Evolutionary conservation across 1,284 basidiomycete genomes (phyloP), one percentile per base, ranked within the genome.

Genomic region (Pyrrhoderma noxium): DNA sequence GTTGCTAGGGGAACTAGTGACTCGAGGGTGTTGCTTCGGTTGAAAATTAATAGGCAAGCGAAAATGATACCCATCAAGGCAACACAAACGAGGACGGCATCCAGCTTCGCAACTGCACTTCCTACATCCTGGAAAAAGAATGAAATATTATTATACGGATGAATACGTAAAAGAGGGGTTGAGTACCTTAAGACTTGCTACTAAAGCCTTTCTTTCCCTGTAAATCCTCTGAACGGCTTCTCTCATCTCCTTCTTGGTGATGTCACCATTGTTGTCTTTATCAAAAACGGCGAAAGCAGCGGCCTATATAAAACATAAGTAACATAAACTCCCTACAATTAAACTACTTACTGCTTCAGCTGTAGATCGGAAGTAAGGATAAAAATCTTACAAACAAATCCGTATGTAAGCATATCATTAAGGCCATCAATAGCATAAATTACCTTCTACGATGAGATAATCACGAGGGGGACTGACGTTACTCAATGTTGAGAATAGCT

Each of bases 141-240:
- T 21, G 39, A 23, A 35, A 56, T 22, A 40, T 21, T 13, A 50
- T 14, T 9, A 45, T 21, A 31, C 56, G 31, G n/a, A n/a, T n/a
- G n/a, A n/a, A n/a, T 1, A 38, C 27, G 1, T 8, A 8, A 42
- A 25, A 19, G 36, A 22, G 50, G 8, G 40, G 25, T 42, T 8
- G 31, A 16, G 19, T 40, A 81, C 83, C 72, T 88, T 87, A 44
- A 89, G 69, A 60, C 82, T 80, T 14, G 84, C 75, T 1, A 78
- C 79, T 34, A 92, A 68, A 2, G 85, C 73, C 60, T 87, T 88
- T 18, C 88, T 75, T 64, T 92, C 89, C 47, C 77, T 72, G 62
- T 91, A 92, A 47, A 92, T 90, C 27, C 86, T 71, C 59, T 89
- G 83, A 2, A 92, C 89, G 1, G 84, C 86, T 61, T 89, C 85